phyloP scores from a whole-genome alignment of 495 filamentous ascomycete species.

The Clavariopsis aquatica region DNA sequence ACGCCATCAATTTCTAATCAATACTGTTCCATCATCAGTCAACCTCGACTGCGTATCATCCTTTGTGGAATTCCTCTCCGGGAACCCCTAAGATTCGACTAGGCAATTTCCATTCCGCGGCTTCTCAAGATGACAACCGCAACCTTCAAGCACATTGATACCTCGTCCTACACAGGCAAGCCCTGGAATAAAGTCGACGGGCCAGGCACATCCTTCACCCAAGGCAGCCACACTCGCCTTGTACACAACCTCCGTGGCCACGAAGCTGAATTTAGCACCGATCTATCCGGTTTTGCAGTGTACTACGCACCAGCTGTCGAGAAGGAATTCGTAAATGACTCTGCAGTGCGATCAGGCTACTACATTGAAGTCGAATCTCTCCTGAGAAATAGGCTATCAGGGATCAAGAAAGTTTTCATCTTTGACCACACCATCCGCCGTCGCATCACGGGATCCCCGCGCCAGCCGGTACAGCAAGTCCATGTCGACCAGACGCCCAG shows the following conservation, averaged over 20 bases:
- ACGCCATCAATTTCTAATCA: neutral
- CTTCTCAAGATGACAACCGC: constrained; percentile 45
- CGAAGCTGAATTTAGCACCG: constrained; percentile 38
- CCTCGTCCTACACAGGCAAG: constrained; percentile 34
- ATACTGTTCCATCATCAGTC: no score
- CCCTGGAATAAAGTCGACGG: constrained; percentile 48
- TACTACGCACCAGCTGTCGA: constrained; percentile 40
- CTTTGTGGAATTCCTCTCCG: no score
- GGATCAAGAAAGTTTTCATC: constrained; percentile 45
- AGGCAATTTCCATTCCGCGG: no score
- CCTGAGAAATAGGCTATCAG: constrained; percentile 33
- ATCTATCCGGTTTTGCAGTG: constrained; percentile 44
- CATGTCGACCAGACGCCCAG: constrained; percentile 47
- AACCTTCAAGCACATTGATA: constrained; percentile 46
- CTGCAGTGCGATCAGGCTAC: constrained; percentile 38
- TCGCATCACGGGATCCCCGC: constrained; percentile 38
- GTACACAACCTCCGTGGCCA: constrained; percentile 42
- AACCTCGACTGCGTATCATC: no score
- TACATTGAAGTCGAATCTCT: constrained; percentile 44
- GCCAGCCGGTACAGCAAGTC: constrained; percentile 47
- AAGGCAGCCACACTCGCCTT: constrained; percentile 30
- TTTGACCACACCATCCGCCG: constrained; percentile 48
- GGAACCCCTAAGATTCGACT: no score
- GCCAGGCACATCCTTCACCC: constrained; percentile 38
- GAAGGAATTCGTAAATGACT: constrained; percentile 42